These are phyloP conservation scores for Zygoascus hellenicus DNA, from an alignment of 1,139 yeast genomes.

Conservation along the genomic window DNA sequence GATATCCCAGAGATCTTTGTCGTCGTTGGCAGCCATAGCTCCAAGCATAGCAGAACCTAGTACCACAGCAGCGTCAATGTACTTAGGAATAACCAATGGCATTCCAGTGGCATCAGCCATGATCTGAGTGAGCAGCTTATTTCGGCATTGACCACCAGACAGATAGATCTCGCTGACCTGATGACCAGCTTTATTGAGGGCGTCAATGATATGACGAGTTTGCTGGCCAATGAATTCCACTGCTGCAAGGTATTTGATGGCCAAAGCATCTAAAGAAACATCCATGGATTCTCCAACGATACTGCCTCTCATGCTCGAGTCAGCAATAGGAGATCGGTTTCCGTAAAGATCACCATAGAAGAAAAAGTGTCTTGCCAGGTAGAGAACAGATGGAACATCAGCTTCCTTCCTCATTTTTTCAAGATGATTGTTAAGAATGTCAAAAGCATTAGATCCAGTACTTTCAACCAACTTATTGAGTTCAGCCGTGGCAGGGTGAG, in stretches of 20 bases:
- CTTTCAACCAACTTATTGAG: constrained; percentile 55
- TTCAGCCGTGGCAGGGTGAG: constrained; percentile 82
- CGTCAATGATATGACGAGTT: constrained; percentile 88
- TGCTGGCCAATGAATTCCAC: constrained; percentile 98
- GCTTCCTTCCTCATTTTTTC: constrained; percentile 58
- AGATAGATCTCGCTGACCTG: constrained; percentile 67
- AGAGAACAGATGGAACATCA: constrained; percentile 62
- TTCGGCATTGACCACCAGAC: constrained; percentile 97
- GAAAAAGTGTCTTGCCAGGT: constrained; percentile 77
- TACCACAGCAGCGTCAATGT: constrained; percentile 95
- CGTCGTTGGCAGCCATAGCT: constrained; percentile 68
- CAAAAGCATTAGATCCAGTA: constrained; percentile 70
- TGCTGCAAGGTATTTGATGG: constrained; percentile 82
- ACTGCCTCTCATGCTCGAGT: constrained; percentile 88
- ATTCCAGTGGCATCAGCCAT: constrained; percentile 90
- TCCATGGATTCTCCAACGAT: constrained; percentile 94
- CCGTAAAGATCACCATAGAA: constrained; percentile 97
- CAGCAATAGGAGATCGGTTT: constrained; percentile 94
- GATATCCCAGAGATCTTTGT: constrained; percentile 61
- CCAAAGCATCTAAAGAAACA: constrained; percentile 72
- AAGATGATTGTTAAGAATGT: constrained; percentile 67
- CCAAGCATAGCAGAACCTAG: constrained; percentile 93
- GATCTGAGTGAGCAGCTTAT: constrained; percentile 78
- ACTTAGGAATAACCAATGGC: constrained; percentile 89
- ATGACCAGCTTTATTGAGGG: constrained; percentile 78